Evolutionary conservation across 2,329 filamentous ascomycete genomes (phyloP).

Genomic region (Xylaria multiplex): DNA sequence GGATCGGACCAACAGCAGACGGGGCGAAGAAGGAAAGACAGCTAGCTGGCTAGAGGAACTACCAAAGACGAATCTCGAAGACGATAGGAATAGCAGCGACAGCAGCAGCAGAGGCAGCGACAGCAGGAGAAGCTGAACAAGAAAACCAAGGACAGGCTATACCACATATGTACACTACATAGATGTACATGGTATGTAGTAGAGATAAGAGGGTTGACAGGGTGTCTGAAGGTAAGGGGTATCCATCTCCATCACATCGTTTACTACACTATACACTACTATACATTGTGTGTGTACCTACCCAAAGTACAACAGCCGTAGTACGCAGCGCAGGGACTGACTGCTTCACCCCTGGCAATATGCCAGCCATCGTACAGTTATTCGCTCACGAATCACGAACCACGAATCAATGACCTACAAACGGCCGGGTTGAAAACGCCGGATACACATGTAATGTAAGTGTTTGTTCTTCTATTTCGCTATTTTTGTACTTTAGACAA

Average conservation of each 20-base stretch:
- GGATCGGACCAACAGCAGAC: constrained; percentile 9
- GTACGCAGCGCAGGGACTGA: constrained; percentile 26
- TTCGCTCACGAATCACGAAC: constrained; percentile 20
- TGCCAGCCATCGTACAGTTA: constrained; percentile 19
- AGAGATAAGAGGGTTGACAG: no score
- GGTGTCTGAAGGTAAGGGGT: no score
- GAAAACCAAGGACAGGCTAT: no score
- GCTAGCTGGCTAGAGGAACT: constrained; percentile 12
- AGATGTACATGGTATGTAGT: no score
- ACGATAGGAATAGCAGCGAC: constrained; percentile 7
- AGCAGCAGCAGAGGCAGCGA: not conserved
- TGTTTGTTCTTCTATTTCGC: not conserved
- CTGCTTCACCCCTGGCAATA: constrained; percentile 24
- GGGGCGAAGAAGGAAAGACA: not conserved
- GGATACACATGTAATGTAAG: no score
- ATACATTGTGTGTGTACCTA: no score
- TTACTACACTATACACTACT: no score
- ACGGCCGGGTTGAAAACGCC: constrained; percentile 11
- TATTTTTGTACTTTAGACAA: constrained; percentile 3
- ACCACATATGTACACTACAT: no score
- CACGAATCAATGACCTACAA: constrained; percentile 25
- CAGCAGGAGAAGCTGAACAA: constrained; percentile 5
- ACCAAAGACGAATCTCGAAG: constrained; percentile 12
- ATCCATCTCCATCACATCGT: no score
- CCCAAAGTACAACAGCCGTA: no score